Evolutionary conservation across 208 protist species (phyloP), one percentile per base, ranked within the genome.

Genomic region (Trypanosoma platydactyli): DNA sequence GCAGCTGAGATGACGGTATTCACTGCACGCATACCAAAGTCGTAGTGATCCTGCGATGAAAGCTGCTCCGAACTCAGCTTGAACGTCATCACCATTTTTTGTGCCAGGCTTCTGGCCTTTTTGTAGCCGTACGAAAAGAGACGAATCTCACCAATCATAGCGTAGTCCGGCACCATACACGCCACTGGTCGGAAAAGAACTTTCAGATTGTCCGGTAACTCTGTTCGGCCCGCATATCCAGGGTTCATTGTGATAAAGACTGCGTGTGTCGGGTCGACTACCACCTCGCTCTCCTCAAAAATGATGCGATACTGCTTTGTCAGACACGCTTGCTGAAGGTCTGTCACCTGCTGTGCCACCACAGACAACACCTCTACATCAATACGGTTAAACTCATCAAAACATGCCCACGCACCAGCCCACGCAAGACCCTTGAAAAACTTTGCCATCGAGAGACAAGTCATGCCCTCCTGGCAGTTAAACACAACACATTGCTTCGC

Each of bases 371-470:
- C 96, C 80, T 98, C 97, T 22, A 99, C 92, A 71, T 99, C 96
- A 81, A 99, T 99, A 70, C 98, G 92, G 80, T 99, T 99, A 87
- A 99, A 99, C 86, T 99, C 98, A 83, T 99, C 98, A 77, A 99
- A 99, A 86, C 97, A 99, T 13, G 96, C 92, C 97, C 97, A 99
- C 24, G 98, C 97, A 40, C 98, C 97, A 15, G 92, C 88, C 89
- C 92, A 97, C n/a, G 94, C 96, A 25, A 99, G 89, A 20, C 96
- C 96, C 46, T 98, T 98, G 85, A 99, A 99, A 76, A 99, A 98
- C 83, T 98, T 98, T 51, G 84, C 95, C 97, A 99, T 99, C 12
- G 96, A 96, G 27, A 88, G 68, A 81, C 94, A 97, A 27, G 95
- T 97, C 89, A 98, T 96, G 64, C 95, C 94, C 68, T 98, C 95